Evolutionary conservation across 2,329 filamentous ascomycete species (phyloP).

Genomic region (Alternaria gaisen): DNA sequence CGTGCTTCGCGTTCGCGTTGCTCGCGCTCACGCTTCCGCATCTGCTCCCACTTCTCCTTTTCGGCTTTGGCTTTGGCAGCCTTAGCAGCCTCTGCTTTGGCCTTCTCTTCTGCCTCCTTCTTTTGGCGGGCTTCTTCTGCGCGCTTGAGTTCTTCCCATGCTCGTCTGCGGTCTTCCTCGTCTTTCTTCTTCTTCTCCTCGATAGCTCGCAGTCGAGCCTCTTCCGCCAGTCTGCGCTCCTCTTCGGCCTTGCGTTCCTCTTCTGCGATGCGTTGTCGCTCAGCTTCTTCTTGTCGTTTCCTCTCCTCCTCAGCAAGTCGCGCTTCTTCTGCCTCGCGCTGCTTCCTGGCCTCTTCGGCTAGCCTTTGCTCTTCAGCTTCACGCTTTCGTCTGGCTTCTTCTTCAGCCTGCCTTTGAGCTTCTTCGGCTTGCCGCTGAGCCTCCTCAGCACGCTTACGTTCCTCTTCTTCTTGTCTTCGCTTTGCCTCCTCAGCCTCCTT

Average conservation of each 20-base stretch:
- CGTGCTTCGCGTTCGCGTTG: slow-evolving; percentile 59
- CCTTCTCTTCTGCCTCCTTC: slow-evolving; percentile 52
- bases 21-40: slow-evolving; percentile 58
- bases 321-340: slow-evolving; percentile 60
- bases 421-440: slow-evolving; percentile 55
- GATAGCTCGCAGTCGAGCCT: slow-evolving; percentile 53
- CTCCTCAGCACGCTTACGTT: slow-evolving; percentile 45
- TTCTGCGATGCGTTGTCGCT: slow-evolving; percentile 67
- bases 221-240: slow-evolving; percentile 51
- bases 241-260: slow-evolving; percentile 37
- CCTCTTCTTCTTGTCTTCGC: slow-evolving; percentile 72
- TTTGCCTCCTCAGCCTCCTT: slow-evolving; percentile 51
- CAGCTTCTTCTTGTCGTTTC: slow-evolving; percentile 47
- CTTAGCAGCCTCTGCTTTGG: slow-evolving; percentile 59
- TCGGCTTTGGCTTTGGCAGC: slow-evolving; percentile 57
- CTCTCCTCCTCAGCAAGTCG: slow-evolving; percentile 39
- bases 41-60: slow-evolving; percentile 62
- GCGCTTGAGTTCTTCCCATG: slow-evolving; percentile 49
- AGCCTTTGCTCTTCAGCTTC: slow-evolving; percentile 53
- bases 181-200: slow-evolving; percentile 57
- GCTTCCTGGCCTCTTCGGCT: slow-evolving; percentile 62
- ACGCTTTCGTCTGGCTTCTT: slow-evolving; percentile 54
- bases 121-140: slow-evolving; percentile 46
- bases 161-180: slow-evolving; percentile 56
- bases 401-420: slow-evolving; percentile 48